Conservation (phyloP, 2,329 filamentous ascomycete species). For the Trichoderma arundinaceum region DNA sequence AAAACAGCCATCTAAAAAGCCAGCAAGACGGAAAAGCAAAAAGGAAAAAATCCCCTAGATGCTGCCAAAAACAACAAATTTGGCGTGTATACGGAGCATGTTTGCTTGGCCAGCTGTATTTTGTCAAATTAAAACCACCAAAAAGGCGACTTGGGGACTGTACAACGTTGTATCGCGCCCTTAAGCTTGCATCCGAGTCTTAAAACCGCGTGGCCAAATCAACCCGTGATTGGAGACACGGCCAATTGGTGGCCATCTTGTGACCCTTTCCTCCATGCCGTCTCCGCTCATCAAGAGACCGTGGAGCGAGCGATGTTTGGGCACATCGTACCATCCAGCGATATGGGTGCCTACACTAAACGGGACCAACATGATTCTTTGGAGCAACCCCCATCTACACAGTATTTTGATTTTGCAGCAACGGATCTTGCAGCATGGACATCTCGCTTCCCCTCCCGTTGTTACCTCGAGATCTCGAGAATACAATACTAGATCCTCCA, state of each 20-base stretch:
- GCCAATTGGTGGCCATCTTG: conserved; percentile 16
- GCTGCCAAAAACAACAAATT: neutral
- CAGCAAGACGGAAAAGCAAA: neutral
- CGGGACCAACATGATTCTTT: conserved; percentile 18
- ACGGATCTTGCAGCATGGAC: conserved; percentile 22
- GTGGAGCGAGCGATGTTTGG: neutral
- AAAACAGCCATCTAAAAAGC: neutral
- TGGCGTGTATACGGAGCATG: neutral
- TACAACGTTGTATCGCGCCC: conserved; percentile 30
- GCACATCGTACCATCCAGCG: conserved; percentile 7
- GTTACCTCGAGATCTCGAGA: conserved; percentile 25
- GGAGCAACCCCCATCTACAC: conserved; percentile 19
- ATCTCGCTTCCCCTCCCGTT: conserved; percentile 25
- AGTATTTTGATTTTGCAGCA: conserved; percentile 9
- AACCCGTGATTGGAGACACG: conserved; percentile 4
- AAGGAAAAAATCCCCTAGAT: neutral
- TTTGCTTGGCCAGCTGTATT: neutral
- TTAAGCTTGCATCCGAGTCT: conserved; percentile 27
- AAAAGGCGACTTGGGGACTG: neutral
- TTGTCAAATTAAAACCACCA: too few species aligned
- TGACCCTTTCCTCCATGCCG: conserved; percentile 8
- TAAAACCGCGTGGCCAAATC: conserved; percentile 25
- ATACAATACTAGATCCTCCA: conserved; percentile 7
- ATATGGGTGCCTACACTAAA: conserved; percentile 16
- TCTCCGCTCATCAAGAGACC: conserved; percentile 14